These are phyloP conservation scores for Apostasia ramifera DNA, from an alignment of 106 monocot species.

Conservation along the genomic window DNA sequence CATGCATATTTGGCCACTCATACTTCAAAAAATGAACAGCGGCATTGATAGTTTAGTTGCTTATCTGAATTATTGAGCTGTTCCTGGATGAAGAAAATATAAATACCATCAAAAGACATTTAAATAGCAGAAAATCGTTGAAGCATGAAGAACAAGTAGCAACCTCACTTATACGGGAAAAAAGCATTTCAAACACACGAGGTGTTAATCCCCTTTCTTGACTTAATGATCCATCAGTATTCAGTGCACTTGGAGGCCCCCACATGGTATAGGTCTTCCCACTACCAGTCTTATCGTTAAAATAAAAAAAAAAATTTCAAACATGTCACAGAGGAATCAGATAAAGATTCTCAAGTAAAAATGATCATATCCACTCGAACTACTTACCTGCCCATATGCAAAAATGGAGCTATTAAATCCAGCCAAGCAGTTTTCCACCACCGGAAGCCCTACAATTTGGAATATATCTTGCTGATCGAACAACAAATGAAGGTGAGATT, in stretches of 20 bases:
- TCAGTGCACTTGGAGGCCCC: slow-evolving; percentile 57
- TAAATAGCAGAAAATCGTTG: background rate
- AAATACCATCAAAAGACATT: background rate
- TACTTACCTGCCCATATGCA: slow-evolving; percentile 81
- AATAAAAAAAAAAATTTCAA: background rate
- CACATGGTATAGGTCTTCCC: slow-evolving; percentile 96
- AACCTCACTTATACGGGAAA: slow-evolving; percentile 72
- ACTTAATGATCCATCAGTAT: slow-evolving; percentile 26
- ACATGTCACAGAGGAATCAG: background rate
- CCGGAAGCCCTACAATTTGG: slow-evolving; percentile 57
- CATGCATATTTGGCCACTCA: slow-evolving; percentile 8
- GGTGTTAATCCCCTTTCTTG: slow-evolving; percentile 67
- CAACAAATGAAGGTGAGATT: background rate
- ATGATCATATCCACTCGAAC: background rate
- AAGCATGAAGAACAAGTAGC: background rate
- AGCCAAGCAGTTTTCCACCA: slow-evolving; percentile 89
- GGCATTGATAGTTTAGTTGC: slow-evolving; percentile 61
- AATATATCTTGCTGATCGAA: slow-evolving; percentile 63
- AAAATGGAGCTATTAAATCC: slow-evolving; percentile 95
- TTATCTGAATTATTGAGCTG: slow-evolving; percentile 56
- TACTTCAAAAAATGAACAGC: slow-evolving; percentile 78
- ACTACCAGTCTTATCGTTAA: slow-evolving; percentile 64
- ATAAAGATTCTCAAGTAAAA: background rate
- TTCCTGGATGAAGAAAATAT: slow-evolving; percentile 34
- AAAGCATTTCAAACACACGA: slow-evolving; percentile 78